Percentiles rank a stretch among this genome's conserved stretches.
Conservation (phyloP, 108 stramenopile genomes). For the Stephanodiscus triporus region DNA sequence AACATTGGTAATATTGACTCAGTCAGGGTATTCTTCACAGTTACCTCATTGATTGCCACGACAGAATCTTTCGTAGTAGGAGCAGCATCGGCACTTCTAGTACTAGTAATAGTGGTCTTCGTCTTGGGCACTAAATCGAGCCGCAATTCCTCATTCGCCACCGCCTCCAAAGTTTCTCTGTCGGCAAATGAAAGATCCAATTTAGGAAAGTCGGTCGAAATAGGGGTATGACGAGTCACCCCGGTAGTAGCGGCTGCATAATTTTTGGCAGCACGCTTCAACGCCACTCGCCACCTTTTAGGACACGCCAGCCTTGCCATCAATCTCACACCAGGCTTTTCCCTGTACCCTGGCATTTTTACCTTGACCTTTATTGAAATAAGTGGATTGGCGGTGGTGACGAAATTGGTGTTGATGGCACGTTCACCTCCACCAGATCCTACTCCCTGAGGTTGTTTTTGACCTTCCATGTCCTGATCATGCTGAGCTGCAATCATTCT, state of each 20-base stretch:
- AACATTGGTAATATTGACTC: too few relatives aligned
- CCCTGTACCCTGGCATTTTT: slow-evolving; percentile 27
- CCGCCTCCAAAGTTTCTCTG: background rate
- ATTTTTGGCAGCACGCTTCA: slow-evolving; percentile 1
- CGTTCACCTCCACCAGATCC: background rate
- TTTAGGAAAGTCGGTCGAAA: background rate
- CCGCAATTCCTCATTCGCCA: slow-evolving; percentile 19
- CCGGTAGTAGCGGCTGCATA: background rate
- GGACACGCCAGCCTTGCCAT: slow-evolving; percentile 21
- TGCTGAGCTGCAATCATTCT: background rate
- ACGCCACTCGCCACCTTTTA: slow-evolving; percentile 18
- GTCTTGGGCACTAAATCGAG: slow-evolving; percentile 2
- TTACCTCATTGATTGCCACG: too few relatives aligned
- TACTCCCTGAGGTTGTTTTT: too few relatives aligned
- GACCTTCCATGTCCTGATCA: background rate
- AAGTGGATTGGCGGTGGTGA: background rate
- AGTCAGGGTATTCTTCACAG: too few relatives aligned
- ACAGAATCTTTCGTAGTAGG: background rate
- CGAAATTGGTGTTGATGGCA: background rate
- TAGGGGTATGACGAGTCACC: background rate
- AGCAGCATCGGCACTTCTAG: background rate
- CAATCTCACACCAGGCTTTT: slow-evolving; percentile 27
- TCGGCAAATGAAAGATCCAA: background rate
- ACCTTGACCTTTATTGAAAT: slow-evolving; percentile 36
- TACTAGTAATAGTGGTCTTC: background rate